Evolutionary conservation across 140 eudicot species (phyloP), one percentile per base, ranked within the genome.

Genomic region (Senecio squalidus): DNA sequence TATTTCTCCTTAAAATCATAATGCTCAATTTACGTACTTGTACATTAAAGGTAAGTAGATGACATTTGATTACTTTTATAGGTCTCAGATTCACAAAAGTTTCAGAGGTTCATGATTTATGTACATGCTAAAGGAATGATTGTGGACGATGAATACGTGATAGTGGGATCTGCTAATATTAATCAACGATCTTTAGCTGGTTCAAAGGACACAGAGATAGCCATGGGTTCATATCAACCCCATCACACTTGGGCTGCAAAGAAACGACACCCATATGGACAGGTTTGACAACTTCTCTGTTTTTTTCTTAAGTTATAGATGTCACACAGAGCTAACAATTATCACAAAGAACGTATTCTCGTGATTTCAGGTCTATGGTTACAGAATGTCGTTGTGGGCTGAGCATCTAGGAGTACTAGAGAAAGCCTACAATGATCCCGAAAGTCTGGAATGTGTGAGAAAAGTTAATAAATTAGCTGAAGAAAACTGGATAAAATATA

Each of bases 111-210:
- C 67, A 86, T 86, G 95, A 82, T 86, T 38, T 86, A 86, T 45
- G 95, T 86, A 41, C 95, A 86, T 53, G 95, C 91, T 44, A 86
- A 86, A 81, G 95, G 95, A 51, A 86, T 86, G 88, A 62, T 86
- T 14, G 86, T 79, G 70, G 95, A 82, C 65, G 95, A 85, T 52
- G 95, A 85, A 61, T 85, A 85, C 45, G 78, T 85, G 20, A 78
- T 85, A 23, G 30, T 85, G 33, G 95, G 95, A 39, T 85, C 95
- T 38, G 95, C 95, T 28, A 85, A 85, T 64, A 82, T 85, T 60
- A 85, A 85, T 61, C 90, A 85, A 54, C 74, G 95, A 73, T 86
- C 95, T 7, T 43, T 82, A 72, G 91, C 91, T 38, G 95, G 95
- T 49, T 63, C 95, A 11, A 86, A 82, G 65, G 95, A 86, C 75